A percentile compares a stretch with the other conserved stretches of the same genome.
Conservation (phyloP, 441 rosid genomes). For the Populus hybrid region DNA sequence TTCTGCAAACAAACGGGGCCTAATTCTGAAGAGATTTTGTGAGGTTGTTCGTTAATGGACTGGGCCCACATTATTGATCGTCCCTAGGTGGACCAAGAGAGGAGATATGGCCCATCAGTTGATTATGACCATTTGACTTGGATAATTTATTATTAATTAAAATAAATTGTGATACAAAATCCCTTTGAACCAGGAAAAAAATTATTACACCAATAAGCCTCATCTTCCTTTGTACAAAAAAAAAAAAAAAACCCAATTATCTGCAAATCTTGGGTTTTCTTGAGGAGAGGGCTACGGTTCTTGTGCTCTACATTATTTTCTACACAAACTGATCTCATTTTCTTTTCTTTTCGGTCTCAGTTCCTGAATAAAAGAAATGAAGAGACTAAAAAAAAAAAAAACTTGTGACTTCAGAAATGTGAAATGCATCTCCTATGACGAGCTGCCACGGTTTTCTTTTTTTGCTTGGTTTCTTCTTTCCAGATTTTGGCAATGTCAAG, state of each 20-base stretch:
- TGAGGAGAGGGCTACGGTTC: conserved; percentile 54
- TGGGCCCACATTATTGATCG: conserved; percentile 31
- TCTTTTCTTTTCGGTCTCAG: background rate
- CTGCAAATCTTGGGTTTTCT: conserved; percentile 22
- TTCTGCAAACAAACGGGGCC: too few relatives aligned
- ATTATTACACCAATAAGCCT: conserved; percentile 35
- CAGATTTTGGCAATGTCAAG: conserved; percentile 56
- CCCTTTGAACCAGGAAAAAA: conserved; percentile 3
- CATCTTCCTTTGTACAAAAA: conserved; percentile 45
- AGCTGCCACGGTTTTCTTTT: conserved; percentile 38
- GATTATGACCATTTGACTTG: conserved; percentile 26
- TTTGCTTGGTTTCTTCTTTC: conserved; percentile 74
- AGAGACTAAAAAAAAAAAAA: background rate
- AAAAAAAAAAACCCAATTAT: conserved; percentile 12
- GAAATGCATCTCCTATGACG: conserved; percentile 79
- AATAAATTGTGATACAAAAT: background rate
- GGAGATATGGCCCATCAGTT: conserved; percentile 28
- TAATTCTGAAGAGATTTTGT: conserved; percentile 8
- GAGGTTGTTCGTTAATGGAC: conserved; percentile 21
- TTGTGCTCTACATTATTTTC: conserved; percentile 15
- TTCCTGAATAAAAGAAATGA: conserved; percentile 14
- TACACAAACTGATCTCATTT: conserved; percentile 13
- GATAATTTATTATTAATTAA: conserved; percentile 1
- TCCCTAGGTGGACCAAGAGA: conserved; percentile 24
- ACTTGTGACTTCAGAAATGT: conserved; percentile 36